These are phyloP conservation scores for Cavenderia fasciculata DNA, from an alignment of 78 protist species.

Conservation along the genomic window DNA sequence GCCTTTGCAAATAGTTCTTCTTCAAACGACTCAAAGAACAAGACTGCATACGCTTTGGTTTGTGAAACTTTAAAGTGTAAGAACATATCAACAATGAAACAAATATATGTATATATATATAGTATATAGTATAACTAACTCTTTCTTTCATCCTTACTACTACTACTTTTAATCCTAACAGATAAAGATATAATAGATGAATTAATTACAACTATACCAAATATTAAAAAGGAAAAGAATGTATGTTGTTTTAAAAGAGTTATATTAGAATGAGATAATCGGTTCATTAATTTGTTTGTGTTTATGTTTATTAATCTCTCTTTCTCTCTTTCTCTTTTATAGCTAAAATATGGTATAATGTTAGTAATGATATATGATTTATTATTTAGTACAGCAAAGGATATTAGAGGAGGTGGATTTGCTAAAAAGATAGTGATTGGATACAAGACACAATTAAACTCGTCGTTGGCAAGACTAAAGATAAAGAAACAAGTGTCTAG, in stretches of 20 bases:
- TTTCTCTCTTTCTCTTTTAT: too few species aligned
- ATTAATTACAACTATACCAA: not conserved
- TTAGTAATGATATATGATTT: slow-evolving; percentile 50
- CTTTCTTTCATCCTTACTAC: not conserved
- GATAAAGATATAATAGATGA: slow-evolving; percentile 64
- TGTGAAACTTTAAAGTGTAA: slow-evolving; percentile 81
- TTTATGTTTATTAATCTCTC: too few species aligned
- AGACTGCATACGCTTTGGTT: slow-evolving; percentile 74
- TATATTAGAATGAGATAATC: too few species aligned
- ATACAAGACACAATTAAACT: slow-evolving; percentile 36
- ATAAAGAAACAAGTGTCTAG: slow-evolving; percentile 7
- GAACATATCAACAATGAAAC: not conserved
- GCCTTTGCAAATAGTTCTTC: slow-evolving; percentile 4
- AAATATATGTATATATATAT: not conserved
- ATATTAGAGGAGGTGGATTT: slow-evolving; percentile 54
- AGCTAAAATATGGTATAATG: slow-evolving; percentile 27
- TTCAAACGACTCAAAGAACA: slow-evolving; percentile 26
- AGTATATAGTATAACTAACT: not conserved
- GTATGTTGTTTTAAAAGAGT: too few species aligned
- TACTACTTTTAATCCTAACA: too few species aligned
- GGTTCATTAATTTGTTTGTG: too few species aligned
- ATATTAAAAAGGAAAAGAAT: slow-evolving; percentile 32
- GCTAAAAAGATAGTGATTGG: slow-evolving; percentile 33
- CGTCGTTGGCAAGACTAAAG: slow-evolving; percentile 67
- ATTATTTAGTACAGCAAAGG: not conserved